Base-by-base conservation (phyloP, 106 monocot genomes). In the Agapanthus africanus region DNA sequence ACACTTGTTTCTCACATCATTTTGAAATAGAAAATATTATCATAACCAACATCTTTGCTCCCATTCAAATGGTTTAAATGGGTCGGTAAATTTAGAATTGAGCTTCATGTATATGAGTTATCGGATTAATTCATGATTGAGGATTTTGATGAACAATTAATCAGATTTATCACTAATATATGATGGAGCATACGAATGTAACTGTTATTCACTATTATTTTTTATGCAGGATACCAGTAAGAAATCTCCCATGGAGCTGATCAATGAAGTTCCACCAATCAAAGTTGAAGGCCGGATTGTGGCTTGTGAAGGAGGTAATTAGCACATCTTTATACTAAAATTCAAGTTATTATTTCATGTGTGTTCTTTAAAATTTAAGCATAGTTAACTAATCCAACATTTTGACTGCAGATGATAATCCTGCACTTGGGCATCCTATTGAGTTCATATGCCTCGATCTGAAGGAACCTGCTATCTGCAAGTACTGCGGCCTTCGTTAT, bases 181-280 rank as follows among this genome's bases (percentile, higher is more conserved):
- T 2, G 6, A 4, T 2, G 46, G 46, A 15, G 42, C 7, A 42
- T 42, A 42, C 42, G 42, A 47, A 47, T 15, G 19, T 19, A 15
- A 47, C 46, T 4, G 46, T 13, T 47, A 19, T 47, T 47, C 16
- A 47, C 46, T n/a, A n/a, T 42, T 46, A 30, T 74, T 33, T 49
- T 41, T 70, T 6, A 39, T 81, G 47, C 68, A 95, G 94, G 87
- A 95, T 56, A 91, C 85, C 3, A 85, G 91, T 59, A 91, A 83
- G 72, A 95, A 88, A 69, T 95, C 94, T 18, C 94, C 95, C 62
- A 95, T 95, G 91, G 88, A 95, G 74, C 67, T 91, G 78, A 95
- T 95, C 70, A 95, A 84, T 72, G 95, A 91, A 79, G 95, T 95
- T 16, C 91, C 95, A 46, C 91, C 95, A 16, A 88, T 94, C 10